Conservation (phyloP, 2,329 filamentous ascomycete species). For the Cytospora schulzeri region DNA sequence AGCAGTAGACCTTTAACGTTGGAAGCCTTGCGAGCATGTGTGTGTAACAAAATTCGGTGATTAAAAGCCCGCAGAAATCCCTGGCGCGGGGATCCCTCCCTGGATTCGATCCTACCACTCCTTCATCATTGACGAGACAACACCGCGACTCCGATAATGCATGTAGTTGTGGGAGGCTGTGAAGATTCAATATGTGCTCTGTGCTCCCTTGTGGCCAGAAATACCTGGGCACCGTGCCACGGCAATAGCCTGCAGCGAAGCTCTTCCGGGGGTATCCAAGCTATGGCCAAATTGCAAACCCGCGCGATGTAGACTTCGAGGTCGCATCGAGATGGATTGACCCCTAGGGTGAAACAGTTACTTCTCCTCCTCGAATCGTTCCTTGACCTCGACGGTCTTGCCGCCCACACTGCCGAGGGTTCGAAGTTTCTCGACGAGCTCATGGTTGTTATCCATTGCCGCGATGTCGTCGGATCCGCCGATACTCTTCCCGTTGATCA, state of each 20-base stretch:
- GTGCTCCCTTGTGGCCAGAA: not conserved
- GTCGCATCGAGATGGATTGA: not conserved
- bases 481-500: constrained; percentile 85
- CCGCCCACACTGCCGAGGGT: constrained; percentile 61
- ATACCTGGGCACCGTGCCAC: not conserved
- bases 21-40: not conserved
- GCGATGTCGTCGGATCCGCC: constrained; percentile 88
- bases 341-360: not conserved
- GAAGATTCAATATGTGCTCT: not conserved
- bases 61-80: not conserved
- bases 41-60: not conserved
- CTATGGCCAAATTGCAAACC: not conserved
- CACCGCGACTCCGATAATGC: not conserved
- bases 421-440: constrained; percentile 71
- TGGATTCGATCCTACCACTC: not conserved
- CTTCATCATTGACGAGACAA: not conserved
- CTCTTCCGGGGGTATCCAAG: not conserved
- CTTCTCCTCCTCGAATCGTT: constrained; percentile 39
- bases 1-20: not conserved
- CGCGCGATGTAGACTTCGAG: not conserved
- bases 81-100: not conserved
- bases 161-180: not conserved
- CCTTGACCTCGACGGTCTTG: constrained; percentile 60
- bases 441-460: constrained; percentile 66
- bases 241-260: too few species aligned